Evolutionary conservation across 2,329 filamentous ascomycete genomes (phyloP).

Genomic region (Thermoascus crustaceus): DNA sequence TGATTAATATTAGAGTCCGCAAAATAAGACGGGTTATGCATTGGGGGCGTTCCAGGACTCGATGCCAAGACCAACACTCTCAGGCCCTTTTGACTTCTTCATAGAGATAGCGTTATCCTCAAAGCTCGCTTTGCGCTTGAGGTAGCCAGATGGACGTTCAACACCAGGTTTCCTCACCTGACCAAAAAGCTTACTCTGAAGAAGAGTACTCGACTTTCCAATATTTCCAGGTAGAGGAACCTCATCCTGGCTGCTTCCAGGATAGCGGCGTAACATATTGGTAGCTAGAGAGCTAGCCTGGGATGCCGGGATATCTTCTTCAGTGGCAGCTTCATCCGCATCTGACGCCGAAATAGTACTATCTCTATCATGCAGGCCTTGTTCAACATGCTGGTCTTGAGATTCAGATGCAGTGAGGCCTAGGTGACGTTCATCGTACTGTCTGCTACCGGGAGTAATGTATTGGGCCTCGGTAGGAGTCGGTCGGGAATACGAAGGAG

Average conservation of each 20-base stretch:
- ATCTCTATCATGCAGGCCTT: slow-evolving; percentile 64
- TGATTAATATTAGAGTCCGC: too few relatives aligned
- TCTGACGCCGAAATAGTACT: slow-evolving; percentile 72
- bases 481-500: slow-evolving; percentile 53
- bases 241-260: slow-evolving; percentile 32
- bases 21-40: slow-evolving; percentile 19
- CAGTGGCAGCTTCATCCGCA: slow-evolving; percentile 44
- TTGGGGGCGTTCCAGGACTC: slow-evolving; percentile 29
- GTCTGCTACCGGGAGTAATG: slow-evolving; percentile 52
- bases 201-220: slow-evolving; percentile 37
- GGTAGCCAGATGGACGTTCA: slow-evolving; percentile 21
- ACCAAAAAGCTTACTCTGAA: slow-evolving; percentile 58
- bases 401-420: slow-evolving; percentile 19
- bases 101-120: slow-evolving; percentile 22
- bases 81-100: slow-evolving; percentile 45
- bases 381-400: slow-evolving; percentile 26
- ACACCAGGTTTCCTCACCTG: slow-evolving; percentile 50
- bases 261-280: slow-evolving; percentile 59
- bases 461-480: slow-evolving; percentile 46
- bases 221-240: slow-evolving; percentile 27
- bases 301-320: slow-evolving; percentile 62
- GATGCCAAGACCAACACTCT: slow-evolving; percentile 50
- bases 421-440: slow-evolving; percentile 35
- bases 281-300: slow-evolving; percentile 72
- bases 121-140: slow-evolving; percentile 35